phyloP scores from a whole-genome alignment of 352 stramenopile genomes.

The Pelagophyceae sp. region DNA sequence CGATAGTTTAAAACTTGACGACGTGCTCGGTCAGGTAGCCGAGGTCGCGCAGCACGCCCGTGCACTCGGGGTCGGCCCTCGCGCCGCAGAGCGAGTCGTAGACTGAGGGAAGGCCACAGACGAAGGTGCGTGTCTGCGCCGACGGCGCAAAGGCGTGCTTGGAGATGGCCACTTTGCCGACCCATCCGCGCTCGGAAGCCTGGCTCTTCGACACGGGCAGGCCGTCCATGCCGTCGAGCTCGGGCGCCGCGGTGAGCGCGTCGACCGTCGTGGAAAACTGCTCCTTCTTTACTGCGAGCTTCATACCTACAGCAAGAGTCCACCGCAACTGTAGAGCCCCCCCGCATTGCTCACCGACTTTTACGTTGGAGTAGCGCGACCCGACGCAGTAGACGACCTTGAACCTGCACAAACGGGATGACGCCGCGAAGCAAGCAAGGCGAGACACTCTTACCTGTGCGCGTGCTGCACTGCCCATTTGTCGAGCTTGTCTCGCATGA shows the following conservation, averaged over 20 bases:
- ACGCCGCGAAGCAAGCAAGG: too few species aligned
- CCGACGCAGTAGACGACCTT: slow-evolving; percentile 21
- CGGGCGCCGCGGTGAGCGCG: not conserved
- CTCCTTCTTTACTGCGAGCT: not conserved
- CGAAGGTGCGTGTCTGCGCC: slow-evolving; percentile 8
- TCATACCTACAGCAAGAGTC: slow-evolving; percentile 8
- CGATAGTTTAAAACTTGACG: slow-evolving; percentile 1
- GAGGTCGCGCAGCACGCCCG: slow-evolving; percentile 8
- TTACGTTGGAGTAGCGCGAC: slow-evolving; percentile 5
- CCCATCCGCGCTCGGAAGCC: slow-evolving; percentile 16
- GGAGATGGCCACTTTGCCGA: not conserved
- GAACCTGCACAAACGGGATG: too few species aligned
- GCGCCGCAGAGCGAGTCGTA: slow-evolving; percentile 20
- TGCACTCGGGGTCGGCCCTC: not conserved
- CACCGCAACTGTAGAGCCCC: not conserved
- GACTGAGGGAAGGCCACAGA: slow-evolving; percentile 19
- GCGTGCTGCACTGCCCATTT: not conserved
- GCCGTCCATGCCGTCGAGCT: not conserved
- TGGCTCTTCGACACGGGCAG: not conserved
- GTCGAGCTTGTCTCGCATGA: slow-evolving; percentile 17
- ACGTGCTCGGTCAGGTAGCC: slow-evolving; percentile 8
- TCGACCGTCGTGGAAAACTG: not conserved
- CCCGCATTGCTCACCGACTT: not conserved
- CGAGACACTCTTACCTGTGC: too few species aligned
- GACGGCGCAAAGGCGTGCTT: slow-evolving; percentile 20